phyloP scores from a whole-genome alignment of 495 filamentous ascomycete species.

The Neurospora terricola region DNA sequence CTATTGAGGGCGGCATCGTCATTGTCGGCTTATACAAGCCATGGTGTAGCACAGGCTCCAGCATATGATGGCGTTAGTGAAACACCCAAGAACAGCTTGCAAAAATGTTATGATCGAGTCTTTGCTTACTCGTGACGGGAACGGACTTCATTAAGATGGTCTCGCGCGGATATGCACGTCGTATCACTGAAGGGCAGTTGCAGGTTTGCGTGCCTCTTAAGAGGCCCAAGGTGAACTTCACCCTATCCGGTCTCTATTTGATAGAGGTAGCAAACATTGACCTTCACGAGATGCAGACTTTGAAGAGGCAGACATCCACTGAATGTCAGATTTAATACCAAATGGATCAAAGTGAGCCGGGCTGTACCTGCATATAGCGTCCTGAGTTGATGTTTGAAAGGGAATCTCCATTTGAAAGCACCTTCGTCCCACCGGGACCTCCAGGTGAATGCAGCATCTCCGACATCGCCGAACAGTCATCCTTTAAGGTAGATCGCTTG shows the following conservation, averaged over 20 bases:
- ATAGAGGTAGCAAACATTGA: neutral
- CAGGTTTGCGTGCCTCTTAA: neutral
- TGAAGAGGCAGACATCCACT: neutral
- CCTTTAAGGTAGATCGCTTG: neutral
- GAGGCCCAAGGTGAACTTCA: neutral
- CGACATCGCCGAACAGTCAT: neutral
- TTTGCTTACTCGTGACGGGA: neutral
- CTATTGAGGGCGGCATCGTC: neutral
- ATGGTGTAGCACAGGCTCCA: neutral
- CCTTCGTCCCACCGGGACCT: neutral
- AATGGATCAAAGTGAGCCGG: neutral
- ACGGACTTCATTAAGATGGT: neutral
- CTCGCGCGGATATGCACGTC: neutral
- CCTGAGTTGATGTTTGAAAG: neutral
- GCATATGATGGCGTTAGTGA: neutral
- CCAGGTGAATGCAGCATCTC: neutral
- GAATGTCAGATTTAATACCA: neutral
- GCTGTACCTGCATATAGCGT: neutral
- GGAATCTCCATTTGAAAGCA: neutral
- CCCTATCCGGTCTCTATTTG: neutral
- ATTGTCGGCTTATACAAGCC: neutral
- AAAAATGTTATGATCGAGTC: neutral
- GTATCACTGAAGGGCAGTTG: neutral
- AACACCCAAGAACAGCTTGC: neutral
- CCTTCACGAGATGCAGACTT: neutral